Conservation (phyloP, 768 basidiomycete species). For the Pleurotus cornucopiae region DNA sequence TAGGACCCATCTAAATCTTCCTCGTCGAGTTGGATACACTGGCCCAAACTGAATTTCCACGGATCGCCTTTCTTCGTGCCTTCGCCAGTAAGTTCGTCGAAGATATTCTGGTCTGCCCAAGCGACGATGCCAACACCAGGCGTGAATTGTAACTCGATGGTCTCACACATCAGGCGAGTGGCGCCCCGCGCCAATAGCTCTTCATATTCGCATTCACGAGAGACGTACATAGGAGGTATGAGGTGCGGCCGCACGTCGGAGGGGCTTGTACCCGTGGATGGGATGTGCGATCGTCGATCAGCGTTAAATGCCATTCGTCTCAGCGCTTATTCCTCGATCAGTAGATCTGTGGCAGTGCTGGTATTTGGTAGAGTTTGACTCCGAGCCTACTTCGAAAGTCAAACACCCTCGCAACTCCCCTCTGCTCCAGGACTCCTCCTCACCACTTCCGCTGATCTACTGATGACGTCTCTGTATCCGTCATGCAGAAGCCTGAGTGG, state of each 20-base stretch:
- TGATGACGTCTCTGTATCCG: too few species aligned
- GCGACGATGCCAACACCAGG: conserved; percentile 27
- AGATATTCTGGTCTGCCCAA: conserved; percentile 26
- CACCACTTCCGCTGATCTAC: too few species aligned
- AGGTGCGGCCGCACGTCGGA: conserved; percentile 11
- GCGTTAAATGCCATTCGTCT: conserved; percentile 13
- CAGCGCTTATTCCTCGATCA: neutral
- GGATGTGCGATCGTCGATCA: conserved; percentile 16
- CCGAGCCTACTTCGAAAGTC: too few species aligned
- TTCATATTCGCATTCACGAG: conserved; percentile 20
- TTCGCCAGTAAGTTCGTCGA: conserved; percentile 27
- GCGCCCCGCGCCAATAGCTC: conserved; percentile 27
- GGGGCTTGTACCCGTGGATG: conserved; percentile 26
- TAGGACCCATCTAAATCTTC: conserved; percentile 30
- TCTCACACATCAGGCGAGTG: conserved; percentile 32
- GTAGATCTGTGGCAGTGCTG: too few species aligned
- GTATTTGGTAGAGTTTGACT: too few species aligned
- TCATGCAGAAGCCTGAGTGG: too few species aligned
- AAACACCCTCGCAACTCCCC: too few species aligned
- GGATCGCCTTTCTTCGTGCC: conserved; percentile 26
- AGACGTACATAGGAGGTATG: conserved; percentile 2
- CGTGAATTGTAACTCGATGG: conserved; percentile 28
- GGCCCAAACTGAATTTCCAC: conserved; percentile 37
- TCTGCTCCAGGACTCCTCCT: too few species aligned
- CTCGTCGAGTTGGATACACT: conserved; percentile 27